Evolutionary conservation across 1,284 basidiomycete species (phyloP).

Genomic region (Cryptococcus sp.): DNA sequence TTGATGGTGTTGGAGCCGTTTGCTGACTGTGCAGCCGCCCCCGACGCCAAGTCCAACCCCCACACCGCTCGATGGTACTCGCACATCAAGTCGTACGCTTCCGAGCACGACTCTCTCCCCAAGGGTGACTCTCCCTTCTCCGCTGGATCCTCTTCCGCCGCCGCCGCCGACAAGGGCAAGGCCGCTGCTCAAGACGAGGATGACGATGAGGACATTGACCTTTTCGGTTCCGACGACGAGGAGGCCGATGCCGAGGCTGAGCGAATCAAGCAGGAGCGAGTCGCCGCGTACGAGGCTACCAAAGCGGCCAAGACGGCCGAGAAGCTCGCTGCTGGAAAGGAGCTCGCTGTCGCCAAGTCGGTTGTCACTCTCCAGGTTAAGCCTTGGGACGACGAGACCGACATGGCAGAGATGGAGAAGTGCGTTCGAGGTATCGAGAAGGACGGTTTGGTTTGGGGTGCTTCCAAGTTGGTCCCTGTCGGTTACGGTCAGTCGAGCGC

Average conservation of each 20-base stretch:
- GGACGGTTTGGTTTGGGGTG: constrained; percentile 87
- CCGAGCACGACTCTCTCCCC: constrained; percentile 71
- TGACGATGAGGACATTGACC: constrained; percentile 88
- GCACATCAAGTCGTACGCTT: constrained; percentile 81
- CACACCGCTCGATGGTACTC: constrained; percentile 88
- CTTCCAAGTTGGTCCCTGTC: constrained; percentile 83
- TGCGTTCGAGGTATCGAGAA: constrained; percentile 78
- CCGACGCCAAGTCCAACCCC: constrained; percentile 64
- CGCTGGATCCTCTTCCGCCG: constrained; percentile 52
- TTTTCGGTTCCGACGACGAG: constrained; percentile 83
- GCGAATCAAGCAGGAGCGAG: constrained; percentile 88
- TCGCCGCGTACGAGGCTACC: constrained; percentile 88
- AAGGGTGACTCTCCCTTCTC: constrained; percentile 80
- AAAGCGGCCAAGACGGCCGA: constrained; percentile 78
- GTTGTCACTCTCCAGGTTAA: constrained; percentile 86
- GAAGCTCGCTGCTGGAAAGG: constrained; percentile 55
- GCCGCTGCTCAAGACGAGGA: constrained; percentile 53
- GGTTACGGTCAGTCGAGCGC: too few relatives aligned
- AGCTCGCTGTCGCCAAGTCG: constrained; percentile 69
- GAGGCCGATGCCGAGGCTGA: constrained; percentile 83
- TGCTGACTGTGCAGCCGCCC: constrained; percentile 53
- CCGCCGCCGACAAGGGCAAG: constrained; percentile 49
- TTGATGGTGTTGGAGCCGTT: constrained; percentile 4
- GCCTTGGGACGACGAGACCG: constrained; percentile 99
- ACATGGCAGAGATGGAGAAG: constrained; percentile 82